Evolutionary conservation across 169 alveolate genomes (phyloP).

Genomic region (Ichthyophthirius multifiliis): DNA sequence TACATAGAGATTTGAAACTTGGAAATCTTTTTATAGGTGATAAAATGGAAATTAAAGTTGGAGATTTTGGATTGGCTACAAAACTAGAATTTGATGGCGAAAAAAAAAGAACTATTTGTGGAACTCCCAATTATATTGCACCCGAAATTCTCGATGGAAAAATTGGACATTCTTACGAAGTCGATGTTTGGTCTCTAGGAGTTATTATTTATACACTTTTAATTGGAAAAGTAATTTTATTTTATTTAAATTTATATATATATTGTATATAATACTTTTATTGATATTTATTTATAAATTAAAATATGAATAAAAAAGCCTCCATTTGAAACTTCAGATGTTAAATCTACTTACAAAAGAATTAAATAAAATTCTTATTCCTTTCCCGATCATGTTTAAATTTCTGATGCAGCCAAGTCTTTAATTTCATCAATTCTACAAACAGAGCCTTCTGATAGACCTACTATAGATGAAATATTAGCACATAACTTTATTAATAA

Average conservation of each 20-base stretch:
- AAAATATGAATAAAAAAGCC: constrained; percentile 44
- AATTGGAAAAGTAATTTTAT: constrained; percentile 42
- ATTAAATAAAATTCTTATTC: constrained; percentile 77
- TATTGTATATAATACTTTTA: neutral
- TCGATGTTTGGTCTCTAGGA: constrained; percentile 81
- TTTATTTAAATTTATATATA: too few species aligned
- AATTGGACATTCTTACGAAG: constrained; percentile 73
- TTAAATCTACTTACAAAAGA: constrained; percentile 79
- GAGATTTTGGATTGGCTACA: constrained; percentile 87
- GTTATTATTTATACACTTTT: constrained; percentile 65
- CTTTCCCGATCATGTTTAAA: constrained; percentile 75
- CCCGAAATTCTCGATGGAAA: constrained; percentile 66
- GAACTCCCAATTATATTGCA: constrained; percentile 76
- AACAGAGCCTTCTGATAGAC: constrained; percentile 79
- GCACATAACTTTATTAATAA: constrained; percentile 43
- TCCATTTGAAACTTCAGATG: constrained; percentile 85
- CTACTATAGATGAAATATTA: constrained; percentile 72
- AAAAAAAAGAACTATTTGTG: constrained; percentile 65
- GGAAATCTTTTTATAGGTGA: constrained; percentile 66
- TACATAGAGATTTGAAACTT: constrained; percentile 76
- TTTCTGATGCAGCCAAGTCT: constrained; percentile 61
- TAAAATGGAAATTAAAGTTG: constrained; percentile 83
- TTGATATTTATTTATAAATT: neutral
- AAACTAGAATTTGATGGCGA: constrained; percentile 82
- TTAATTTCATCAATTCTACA: constrained; percentile 71